Conservation (phyloP, 192 early-diverging fungal genomes). For the Funneliformis geosporum region DNA sequence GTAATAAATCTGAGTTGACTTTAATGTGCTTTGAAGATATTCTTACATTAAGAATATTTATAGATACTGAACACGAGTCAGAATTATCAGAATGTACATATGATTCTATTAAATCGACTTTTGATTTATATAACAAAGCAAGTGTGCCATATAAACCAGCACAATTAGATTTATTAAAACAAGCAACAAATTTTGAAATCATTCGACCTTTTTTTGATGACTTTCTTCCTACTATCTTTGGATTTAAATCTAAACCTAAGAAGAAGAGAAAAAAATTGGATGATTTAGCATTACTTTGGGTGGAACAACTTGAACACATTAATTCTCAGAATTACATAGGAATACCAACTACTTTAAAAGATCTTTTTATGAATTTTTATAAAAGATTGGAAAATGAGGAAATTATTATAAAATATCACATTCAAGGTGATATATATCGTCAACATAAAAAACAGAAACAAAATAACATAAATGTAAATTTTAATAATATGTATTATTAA, state of each 20-base stretch:
- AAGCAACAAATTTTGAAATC: background rate
- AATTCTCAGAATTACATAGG: background rate
- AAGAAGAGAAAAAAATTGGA: background rate
- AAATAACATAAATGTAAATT: too few relatives aligned
- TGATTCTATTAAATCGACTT: background rate
- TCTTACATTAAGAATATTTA: background rate
- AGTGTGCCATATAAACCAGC: background rate
- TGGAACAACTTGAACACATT: background rate
- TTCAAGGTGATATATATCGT: too few relatives aligned
- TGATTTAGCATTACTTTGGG: background rate
- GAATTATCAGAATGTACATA: background rate
- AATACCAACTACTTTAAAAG: too few relatives aligned
- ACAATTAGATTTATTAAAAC: background rate
- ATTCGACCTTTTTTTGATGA: background rate
- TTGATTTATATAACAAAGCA: background rate
- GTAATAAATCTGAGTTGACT: background rate
- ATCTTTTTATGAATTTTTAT: too few relatives aligned
- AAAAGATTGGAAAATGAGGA: background rate
- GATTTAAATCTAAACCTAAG: background rate
- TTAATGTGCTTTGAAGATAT: background rate
- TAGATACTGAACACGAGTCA: background rate
- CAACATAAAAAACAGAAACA: too few relatives aligned
- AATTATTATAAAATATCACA: too few relatives aligned
- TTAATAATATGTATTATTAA: too few relatives aligned
- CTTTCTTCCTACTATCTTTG: background rate